Evolutionary conservation across 2,329 filamentous ascomycete species (phyloP).

Genomic region (Arachnopeziza araneosa): DNA sequence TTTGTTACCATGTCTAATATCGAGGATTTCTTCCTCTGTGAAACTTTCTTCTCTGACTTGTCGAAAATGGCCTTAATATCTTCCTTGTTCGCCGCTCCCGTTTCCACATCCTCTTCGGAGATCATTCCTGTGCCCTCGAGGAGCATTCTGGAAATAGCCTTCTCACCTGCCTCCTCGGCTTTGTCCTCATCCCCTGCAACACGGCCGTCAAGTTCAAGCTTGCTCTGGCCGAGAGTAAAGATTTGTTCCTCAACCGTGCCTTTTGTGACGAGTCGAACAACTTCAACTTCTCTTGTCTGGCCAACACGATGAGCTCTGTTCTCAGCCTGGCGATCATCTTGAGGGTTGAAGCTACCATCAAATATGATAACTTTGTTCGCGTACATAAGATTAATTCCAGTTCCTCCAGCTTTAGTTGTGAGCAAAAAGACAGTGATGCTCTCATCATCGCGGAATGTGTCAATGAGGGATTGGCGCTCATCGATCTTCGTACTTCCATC

Average conservation of each 20-base stretch:
- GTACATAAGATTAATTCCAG: slow-evolving; percentile 89
- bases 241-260: slow-evolving; percentile 92
- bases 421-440: slow-evolving; percentile 87
- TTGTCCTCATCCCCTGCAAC: slow-evolving; percentile 56
- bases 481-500: slow-evolving; percentile 79
- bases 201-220: slow-evolving; percentile 79
- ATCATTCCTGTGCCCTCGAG: slow-evolving; percentile 17
- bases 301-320: slow-evolving; percentile 94
- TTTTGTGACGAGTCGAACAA: slow-evolving; percentile 75
- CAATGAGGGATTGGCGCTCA: slow-evolving; percentile 80
- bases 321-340: slow-evolving; percentile 97
- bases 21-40: slow-evolving; percentile 9
- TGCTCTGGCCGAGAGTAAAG: slow-evolving; percentile 83
- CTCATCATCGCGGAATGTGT: slow-evolving; percentile 72
- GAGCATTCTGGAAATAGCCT: slow-evolving; percentile 26
- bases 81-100: neutral
- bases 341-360: slow-evolving; percentile 94
- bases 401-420: slow-evolving; percentile 91
- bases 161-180: slow-evolving; percentile 32
- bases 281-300: slow-evolving; percentile 84
- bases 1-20: slow-evolving; percentile 10
- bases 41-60: slow-evolving; percentile 3
- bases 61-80: neutral
- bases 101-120: neutral
- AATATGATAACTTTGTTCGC: slow-evolving; percentile 98